Percentiles rank a stretch among this genome's conserved stretches.
Conservation (phyloP, 495 filamentous ascomycete genomes). For the Articulospora tetracladia region DNA sequence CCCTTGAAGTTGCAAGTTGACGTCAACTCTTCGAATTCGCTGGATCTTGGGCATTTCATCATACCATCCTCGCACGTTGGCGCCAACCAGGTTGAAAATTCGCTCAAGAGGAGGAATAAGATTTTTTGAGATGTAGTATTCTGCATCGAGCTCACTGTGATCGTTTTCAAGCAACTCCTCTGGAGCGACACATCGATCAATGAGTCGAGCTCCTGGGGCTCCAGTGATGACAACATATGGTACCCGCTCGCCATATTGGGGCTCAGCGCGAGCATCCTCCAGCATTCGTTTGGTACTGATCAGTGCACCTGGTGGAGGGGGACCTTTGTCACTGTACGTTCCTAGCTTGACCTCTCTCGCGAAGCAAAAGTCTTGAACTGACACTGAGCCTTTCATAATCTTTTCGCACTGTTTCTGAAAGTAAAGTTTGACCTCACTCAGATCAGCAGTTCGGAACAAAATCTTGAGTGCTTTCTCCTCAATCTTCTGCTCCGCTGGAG, state of each 20-base stretch:
- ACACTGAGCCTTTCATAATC: slow-evolving; percentile 85
- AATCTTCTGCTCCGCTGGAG: slow-evolving; percentile 93
- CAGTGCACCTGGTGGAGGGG: slow-evolving; percentile 80
- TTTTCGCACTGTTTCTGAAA: slow-evolving; percentile 89
- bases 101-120: slow-evolving; percentile 91
- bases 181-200: slow-evolving; percentile 87
- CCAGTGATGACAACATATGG: slow-evolving; percentile 92
- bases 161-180: slow-evolving; percentile 75
- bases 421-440: slow-evolving; percentile 86
- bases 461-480: slow-evolving; percentile 86
- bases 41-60: slow-evolving; percentile 95
- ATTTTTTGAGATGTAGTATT: slow-evolving; percentile 97
- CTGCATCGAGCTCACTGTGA: slow-evolving; percentile 81
- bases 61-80: slow-evolving; percentile 88
- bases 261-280: slow-evolving; percentile 79
- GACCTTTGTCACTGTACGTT: slow-evolving; percentile 76
- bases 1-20: slow-evolving; percentile 25
- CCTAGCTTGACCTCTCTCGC: slow-evolving; percentile 89
- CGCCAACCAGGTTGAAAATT: slow-evolving; percentile 96
- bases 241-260: slow-evolving; percentile 92
- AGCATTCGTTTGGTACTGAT: slow-evolving; percentile 83
- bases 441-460: slow-evolving; percentile 83
- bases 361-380: slow-evolving; percentile 94
- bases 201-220: slow-evolving; percentile 76
- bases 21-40: slow-evolving; percentile 58